Conservation (phyloP, 495 filamentous ascomycete species). For the Hypoxylon subgilvum region DNA sequence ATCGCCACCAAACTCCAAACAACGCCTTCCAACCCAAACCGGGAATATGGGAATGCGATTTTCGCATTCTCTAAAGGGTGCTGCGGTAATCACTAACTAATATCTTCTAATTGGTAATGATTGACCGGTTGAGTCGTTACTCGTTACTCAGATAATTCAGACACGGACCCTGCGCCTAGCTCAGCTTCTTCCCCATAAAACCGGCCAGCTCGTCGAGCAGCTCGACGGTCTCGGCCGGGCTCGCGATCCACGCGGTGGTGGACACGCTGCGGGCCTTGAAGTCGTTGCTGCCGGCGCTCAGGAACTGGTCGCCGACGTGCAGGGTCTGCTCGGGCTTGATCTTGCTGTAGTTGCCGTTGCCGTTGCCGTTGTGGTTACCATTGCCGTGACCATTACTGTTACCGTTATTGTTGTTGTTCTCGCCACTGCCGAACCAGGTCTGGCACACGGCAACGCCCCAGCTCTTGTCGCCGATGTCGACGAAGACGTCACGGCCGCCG, state of each 20-base stretch:
- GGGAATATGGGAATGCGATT: too few relatives aligned
- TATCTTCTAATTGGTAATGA: too few relatives aligned
- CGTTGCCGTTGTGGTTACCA: not conserved
- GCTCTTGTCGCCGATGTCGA: constrained; percentile 97
- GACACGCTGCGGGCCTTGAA: constrained; percentile 81
- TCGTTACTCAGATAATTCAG: too few relatives aligned
- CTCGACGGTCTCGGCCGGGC: constrained; percentile 84
- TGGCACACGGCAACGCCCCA: constrained; percentile 93
- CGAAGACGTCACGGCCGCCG: constrained; percentile 94
- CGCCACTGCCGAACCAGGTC: constrained; percentile 79
- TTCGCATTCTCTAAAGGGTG: too few relatives aligned
- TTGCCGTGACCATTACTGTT: too few relatives aligned
- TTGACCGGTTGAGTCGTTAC: too few relatives aligned
- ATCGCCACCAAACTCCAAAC: constrained; percentile 17
- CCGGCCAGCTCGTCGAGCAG: constrained; percentile 81
- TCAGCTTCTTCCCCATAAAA: constrained; percentile 58
- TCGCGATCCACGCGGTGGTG: constrained; percentile 87
- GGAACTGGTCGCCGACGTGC: constrained; percentile 94
- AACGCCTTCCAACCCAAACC: constrained; percentile 14
- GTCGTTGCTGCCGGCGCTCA: constrained; percentile 94
- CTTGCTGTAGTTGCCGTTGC: constrained; percentile 25
- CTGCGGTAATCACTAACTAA: too few relatives aligned
- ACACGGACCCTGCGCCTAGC: constrained; percentile 4
- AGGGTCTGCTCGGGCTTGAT: constrained; percentile 65
- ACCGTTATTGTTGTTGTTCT: too few relatives aligned